These are phyloP conservation scores for Podila clonocystis DNA, from an alignment of 192 early-diverging fungal species.

Conservation along the genomic window DNA sequence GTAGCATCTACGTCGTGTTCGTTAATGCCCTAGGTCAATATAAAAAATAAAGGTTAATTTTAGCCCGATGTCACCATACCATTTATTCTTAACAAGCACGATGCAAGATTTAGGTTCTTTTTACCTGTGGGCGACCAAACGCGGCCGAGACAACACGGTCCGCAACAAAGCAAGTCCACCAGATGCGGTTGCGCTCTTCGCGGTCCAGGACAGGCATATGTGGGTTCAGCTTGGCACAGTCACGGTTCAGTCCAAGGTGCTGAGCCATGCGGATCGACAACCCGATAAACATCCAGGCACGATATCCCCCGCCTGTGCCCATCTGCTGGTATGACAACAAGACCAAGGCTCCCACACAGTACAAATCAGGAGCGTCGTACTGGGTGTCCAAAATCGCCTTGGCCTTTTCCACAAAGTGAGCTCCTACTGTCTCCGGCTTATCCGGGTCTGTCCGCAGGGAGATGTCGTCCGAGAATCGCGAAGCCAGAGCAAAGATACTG, in stretches of 20 bases:
- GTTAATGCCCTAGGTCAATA: conserved; percentile 52
- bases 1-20: conserved; percentile 67
- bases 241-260: conserved; percentile 76
- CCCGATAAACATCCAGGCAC: conserved; percentile 59
- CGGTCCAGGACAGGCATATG: conserved; percentile 50
- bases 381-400: conserved; percentile 39
- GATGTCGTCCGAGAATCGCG: conserved; percentile 54
- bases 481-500: conserved; percentile 64
- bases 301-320: conserved; percentile 56
- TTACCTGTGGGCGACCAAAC: conserved; percentile 52
- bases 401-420: conserved; percentile 68
- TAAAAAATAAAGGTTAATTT: neutral
- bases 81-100: neutral
- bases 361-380: conserved; percentile 35
- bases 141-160: conserved; percentile 64
- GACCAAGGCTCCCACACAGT: conserved; percentile 35
- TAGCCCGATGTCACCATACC: neutral
- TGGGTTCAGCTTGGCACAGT: conserved; percentile 62
- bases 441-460: conserved; percentile 52
- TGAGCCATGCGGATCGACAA: conserved; percentile 75
- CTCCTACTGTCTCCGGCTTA: conserved; percentile 61
- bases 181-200: conserved; percentile 73
- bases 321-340: conserved; percentile 44
- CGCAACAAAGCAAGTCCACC: conserved; percentile 85
- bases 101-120: neutral